phyloP scores from a whole-genome alignment of 768 basidiomycete species.

The Hirschioporus abietinus region DNA sequence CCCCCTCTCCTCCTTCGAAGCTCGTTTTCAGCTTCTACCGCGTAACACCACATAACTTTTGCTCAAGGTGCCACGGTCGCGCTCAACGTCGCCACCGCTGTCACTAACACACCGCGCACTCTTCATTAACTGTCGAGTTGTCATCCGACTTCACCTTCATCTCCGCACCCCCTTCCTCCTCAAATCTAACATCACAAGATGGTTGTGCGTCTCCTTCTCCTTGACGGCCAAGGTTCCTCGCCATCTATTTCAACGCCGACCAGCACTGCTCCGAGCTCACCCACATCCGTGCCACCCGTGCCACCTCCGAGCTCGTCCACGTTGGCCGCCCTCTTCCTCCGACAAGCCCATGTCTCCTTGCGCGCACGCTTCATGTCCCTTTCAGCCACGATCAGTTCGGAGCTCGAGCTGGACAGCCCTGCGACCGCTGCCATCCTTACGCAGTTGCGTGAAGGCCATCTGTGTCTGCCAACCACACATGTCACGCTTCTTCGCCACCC shows the following conservation, averaged over 20 bases:
- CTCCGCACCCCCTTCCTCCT: neutral
- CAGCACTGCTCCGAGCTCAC: neutral
- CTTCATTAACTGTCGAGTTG: neutral
- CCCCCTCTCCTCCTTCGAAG: neutral
- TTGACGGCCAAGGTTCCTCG: neutral
- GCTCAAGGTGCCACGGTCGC: neutral
- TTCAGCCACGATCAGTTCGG: neutral
- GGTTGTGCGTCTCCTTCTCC: neutral
- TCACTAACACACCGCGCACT: neutral
- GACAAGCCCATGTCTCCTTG: neutral
- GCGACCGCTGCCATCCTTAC: neutral
- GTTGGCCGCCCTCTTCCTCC: neutral
- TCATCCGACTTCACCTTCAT: neutral
- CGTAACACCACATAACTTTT: neutral
- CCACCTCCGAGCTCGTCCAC: neutral
- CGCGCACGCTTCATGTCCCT: neutral
- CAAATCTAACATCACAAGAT: neutral
- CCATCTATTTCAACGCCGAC: neutral
- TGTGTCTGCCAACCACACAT: neutral
- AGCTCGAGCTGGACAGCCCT: neutral
- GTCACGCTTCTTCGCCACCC: neutral
- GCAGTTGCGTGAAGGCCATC: neutral
- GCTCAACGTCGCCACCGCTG: neutral
- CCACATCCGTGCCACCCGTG: constrained; percentile 1
- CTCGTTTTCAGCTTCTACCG: neutral